These are phyloP conservation scores for Calamus simplicifolius DNA, from an alignment of 176 grass and related monocot species.

Conservation along the genomic window DNA sequence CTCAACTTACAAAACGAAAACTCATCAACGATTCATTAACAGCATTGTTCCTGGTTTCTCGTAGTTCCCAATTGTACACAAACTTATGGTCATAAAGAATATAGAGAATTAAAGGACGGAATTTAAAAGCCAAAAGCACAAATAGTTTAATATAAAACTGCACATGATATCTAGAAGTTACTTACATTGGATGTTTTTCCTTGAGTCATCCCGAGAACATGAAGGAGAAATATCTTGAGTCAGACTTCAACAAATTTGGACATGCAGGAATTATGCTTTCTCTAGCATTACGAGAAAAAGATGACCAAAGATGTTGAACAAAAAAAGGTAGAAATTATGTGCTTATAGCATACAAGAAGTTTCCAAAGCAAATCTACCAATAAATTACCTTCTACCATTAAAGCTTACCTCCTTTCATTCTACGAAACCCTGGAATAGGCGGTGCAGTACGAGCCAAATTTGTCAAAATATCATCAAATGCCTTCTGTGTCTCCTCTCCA, in stretches of 20 bases:
- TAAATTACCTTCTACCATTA: background rate
- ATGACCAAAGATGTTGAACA: background rate
- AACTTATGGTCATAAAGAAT: no score
- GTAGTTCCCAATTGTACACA: no score
- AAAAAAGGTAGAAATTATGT: background rate
- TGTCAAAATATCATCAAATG: slow-evolving; percentile 37
- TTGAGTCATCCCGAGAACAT: slow-evolving; percentile 35
- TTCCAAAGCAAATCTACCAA: no score
- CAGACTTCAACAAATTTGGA: background rate
- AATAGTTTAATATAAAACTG: no score
- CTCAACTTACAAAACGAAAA: no score
- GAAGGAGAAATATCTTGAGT: background rate
- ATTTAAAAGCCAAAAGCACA: no score
- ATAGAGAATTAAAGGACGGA: no score
- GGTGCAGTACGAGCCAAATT: slow-evolving; percentile 52
- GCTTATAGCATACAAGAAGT: no score
- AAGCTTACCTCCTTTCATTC: slow-evolving; percentile 57
- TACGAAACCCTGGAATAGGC: slow-evolving; percentile 62
- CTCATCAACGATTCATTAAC: no score
- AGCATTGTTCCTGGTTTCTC: no score
- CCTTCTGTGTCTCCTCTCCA: slow-evolving; percentile 53
- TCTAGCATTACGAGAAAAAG: background rate
- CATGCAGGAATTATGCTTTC: no score
- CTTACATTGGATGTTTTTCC: slow-evolving; percentile 76
- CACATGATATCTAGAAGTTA: background rate